These are phyloP conservation scores for Aspergillus sparsus DNA, from an alignment of 495 filamentous ascomycete species.

Conservation along the genomic window DNA sequence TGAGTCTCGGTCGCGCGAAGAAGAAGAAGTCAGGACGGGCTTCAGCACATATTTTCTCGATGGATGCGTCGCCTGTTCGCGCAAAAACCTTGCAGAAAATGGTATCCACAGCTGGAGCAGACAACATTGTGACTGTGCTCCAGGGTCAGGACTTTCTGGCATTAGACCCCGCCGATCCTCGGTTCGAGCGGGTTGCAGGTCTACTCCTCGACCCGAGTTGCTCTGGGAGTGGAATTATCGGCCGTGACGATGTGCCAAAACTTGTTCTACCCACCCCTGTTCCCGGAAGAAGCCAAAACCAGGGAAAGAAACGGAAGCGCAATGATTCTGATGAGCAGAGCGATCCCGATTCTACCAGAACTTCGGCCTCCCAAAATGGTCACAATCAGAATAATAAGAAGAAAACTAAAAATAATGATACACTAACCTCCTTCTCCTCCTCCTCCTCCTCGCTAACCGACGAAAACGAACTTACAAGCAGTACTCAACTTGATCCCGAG, in stretches of 20 bases:
- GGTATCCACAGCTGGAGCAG: constrained; percentile 72
- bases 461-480: constrained; percentile 38
- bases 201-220: constrained; percentile 91
- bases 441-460: constrained; percentile 29
- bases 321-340: constrained; percentile 18
- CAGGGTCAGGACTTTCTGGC: constrained; percentile 78
- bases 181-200: constrained; percentile 62
- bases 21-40: constrained; percentile 19
- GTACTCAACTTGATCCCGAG: constrained; percentile 27
- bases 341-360: neutral
- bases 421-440: constrained; percentile 2
- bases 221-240: constrained; percentile 91
- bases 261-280: constrained; percentile 48
- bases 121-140: constrained; percentile 62
- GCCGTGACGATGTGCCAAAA: constrained; percentile 71
- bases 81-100: constrained; percentile 77
- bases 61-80: constrained; percentile 51
- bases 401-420: neutral
- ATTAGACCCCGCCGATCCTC: constrained; percentile 58
- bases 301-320: constrained; percentile 42
- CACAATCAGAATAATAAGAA: too few relatives aligned
- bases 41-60: constrained; percentile 38
- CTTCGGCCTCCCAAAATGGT: neutral
- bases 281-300: constrained; percentile 24
- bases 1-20: constrained; percentile 4